Base-by-base conservation (phyloP, 2,329 filamentous ascomycete species). In the Graphilbum ipis-grandicollis region DNA sequence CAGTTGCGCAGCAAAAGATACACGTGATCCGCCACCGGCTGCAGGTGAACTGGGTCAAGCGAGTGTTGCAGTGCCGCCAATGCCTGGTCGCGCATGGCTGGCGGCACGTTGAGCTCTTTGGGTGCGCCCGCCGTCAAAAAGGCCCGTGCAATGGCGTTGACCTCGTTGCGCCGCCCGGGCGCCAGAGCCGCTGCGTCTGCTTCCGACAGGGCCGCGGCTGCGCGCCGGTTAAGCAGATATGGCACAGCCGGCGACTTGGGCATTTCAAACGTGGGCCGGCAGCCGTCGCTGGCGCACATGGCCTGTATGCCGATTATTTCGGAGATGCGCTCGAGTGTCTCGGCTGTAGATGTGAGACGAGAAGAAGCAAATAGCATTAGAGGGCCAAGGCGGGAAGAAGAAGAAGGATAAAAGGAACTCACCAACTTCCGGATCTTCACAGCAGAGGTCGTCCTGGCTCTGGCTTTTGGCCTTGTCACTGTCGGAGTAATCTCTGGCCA, bases 81-180 rank as follows among this genome's bases (percentile, higher is more conserved):
- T 12, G 55, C 58, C 6, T 53, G 44, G 29, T 52, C 50, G 29
- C 62, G 59, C 42, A 65, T 55, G 2, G 51, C 40, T 1, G 56
- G 52, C 4, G 62, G 59, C 40, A 65, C 58, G 47, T 65, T 65
- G 39, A 65, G 55, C 42, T 65, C 62, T 46, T 63, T 65, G 31
- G 57, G 52, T 2, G 58, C 49, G 7, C 52, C 53, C 2, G 60
- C 56, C 13, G 53, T 34, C 10, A 65, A 53, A 41, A 60, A 65
- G 1, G 56, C 53, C 22, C 51, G 46, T 44, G 57, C 51, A 34
- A 65, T 52, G 35, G 57, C 56, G 34, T 55, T 49, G 35, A 65
- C 52, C 40, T 50, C 49, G 18, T 47, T 47, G 19, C 48, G 47
- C 30, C 44, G 46, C 9, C 44, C 47, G 6, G 26, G 26, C 26